Base-by-base conservation (phyloP, 352 stramenopile species). In the Saprolegnia parasitica region DNA sequence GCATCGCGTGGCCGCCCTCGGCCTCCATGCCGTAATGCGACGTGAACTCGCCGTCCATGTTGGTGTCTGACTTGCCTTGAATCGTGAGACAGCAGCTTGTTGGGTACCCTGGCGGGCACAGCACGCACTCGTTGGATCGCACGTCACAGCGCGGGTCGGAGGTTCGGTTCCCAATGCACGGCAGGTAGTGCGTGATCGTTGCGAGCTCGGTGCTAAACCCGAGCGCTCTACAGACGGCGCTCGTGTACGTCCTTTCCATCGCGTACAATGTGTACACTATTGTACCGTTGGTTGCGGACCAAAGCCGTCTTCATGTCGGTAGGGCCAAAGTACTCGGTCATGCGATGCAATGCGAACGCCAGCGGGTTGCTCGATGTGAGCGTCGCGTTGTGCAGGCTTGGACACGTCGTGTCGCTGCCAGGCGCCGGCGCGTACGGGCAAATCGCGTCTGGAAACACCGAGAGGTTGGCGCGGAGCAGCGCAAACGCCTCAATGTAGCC, bases 41-140 rank as follows among this genome's bases (percentile, higher is more conserved):
- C 61, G 86, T 81, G 63, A 84, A 86, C 54, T 88, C 78, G 47
- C 81, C 78, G 39, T 84, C 71, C 81, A 88, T 85, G 76, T 86
- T 86, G 75, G 83, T 85, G 73, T 82, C 84, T 42, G 78, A 72
- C n/a, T 73, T 71, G 3, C 72, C 62, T 11, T 75, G 54, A n/a
- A 85, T 61, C 0, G 78, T 78, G 40, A 88, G 67, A 42, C 78
- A 86, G 61, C 80, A 88, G 21, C 73, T 84, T 35, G 80, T 81
- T 16, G 77, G 61, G n/a, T 85, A 45, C 45, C 83, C 74, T 0
- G 76, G 70, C 1, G 80, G 78, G 52, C 78, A 86, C 0, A 86
- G 56, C 20, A 77, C 83, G 49, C 80, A 88, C 21, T 55, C 52
- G 6, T 71, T 71, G 3, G 76, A 82, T 24, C 72, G 66, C 9